Conservation (phyloP, 164 flowering plant species). For the Berberis thunbergii region DNA sequence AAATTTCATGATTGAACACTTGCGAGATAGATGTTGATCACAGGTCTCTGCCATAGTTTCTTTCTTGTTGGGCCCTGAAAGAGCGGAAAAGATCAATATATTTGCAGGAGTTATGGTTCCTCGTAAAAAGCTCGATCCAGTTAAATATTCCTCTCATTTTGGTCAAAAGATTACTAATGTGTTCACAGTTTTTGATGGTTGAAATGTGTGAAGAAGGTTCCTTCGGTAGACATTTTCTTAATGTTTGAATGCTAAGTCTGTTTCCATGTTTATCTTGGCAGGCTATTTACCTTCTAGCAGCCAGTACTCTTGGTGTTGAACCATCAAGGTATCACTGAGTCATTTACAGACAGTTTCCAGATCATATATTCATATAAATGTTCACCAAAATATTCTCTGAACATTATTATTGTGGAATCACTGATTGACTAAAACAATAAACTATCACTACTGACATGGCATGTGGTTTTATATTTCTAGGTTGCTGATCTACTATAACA, state of each 20-base stretch:
- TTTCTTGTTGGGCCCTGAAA: conserved; percentile 72
- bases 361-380: neutral
- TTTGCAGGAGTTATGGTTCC: conserved; percentile 98
- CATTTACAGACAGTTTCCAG: neutral
- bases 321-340: conserved; percentile 61
- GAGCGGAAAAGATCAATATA: conserved; percentile 75
- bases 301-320: conserved; percentile 73
- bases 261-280: conserved; percentile 21
- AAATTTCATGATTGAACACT: neutral
- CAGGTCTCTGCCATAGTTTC: conserved; percentile 98
- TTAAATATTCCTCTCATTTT: conserved; percentile 17
- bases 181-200: neutral
- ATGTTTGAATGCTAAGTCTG: conserved; percentile 1
- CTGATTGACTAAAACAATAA: neutral
- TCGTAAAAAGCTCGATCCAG: conserved; percentile 93
- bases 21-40: conserved; percentile 11
- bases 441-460: too few species aligned
- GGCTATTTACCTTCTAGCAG: conserved; percentile 86
- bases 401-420: neutral
- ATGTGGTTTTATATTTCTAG: too few species aligned
- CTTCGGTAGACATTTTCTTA: neutral
- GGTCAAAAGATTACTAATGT: conserved; percentile 2
- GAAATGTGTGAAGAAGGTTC: neutral
- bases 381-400: neutral
- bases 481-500: too few species aligned